Evolutionary conservation across 1,139 yeast species (phyloP), one percentile per base, ranked within the genome.

Genomic region (Scheffersomyces insectosa): DNA sequence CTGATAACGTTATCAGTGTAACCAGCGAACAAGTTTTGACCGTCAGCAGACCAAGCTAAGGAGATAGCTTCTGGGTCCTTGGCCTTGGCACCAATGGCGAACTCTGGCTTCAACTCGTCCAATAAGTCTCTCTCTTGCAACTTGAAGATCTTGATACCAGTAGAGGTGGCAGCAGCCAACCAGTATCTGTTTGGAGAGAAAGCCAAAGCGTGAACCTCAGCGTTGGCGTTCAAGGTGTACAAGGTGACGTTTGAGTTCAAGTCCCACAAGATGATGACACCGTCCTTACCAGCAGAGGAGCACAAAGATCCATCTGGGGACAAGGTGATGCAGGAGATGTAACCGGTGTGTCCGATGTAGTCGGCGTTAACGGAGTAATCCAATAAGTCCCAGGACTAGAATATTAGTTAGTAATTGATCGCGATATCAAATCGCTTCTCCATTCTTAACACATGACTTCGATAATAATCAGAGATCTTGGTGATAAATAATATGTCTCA

Each of bases 161-260:
- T 79, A 60, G 97, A 81, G 66, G 99, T 93, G 70, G 99, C 99
- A 79, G 98, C 99, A 74, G 97, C 95, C 76, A 95, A 88, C 99
- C 99, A 93, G 95, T 89, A 95, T 87, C 99, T 91, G 96, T 89
- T 88, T 79, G 99, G 99, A 74, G 99, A 91, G 96, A 93, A 95
- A 67, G 97, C 96, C 72, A 93, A 85, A 72, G 97, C 95, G 78
- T 88, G 89, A 65, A 95, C 93, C 83, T 93, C 99, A 70, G 93
- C 95, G 74, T 95, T 89, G 63, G 97, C 95, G 67, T 82, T 81
- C 75, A 93, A 85, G 69, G 97, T 86, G 96, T 90, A 93, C 70
- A 91, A 82, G 69, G 93, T 87, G 72, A 79, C 76, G 81, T 88
- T 85, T 65, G 83, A 76, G 83, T 85, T 83, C 78, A 93, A 85